These are phyloP conservation scores for Rhytidhysteron rufulum DNA, from an alignment of 2,329 filamentous ascomycete genomes.

Conservation along the genomic window DNA sequence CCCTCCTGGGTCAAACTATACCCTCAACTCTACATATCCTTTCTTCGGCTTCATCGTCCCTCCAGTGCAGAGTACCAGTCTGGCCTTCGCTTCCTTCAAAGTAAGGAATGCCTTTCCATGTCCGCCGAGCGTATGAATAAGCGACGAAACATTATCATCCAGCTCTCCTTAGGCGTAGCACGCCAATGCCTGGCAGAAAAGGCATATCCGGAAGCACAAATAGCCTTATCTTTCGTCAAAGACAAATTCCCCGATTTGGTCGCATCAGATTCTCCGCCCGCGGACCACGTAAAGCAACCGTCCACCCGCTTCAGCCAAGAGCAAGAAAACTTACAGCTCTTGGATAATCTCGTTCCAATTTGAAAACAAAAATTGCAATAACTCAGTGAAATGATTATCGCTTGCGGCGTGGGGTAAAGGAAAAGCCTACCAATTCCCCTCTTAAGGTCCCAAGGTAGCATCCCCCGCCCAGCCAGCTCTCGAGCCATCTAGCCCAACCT, in stretches of 20 bases:
- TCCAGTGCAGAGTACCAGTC: slow-evolving; percentile 13
- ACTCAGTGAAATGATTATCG: too few species aligned
- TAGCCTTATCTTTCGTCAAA: slow-evolving; percentile 25
- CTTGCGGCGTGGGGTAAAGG: too few species aligned
- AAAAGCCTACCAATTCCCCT: too few species aligned
- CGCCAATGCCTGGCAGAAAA: slow-evolving; percentile 26
- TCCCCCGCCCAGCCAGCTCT: too few species aligned
- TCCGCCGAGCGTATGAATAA: slow-evolving; percentile 4
- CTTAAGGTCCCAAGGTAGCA: too few species aligned
- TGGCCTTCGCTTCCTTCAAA: slow-evolving; percentile 21
- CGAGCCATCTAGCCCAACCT: too few species aligned
- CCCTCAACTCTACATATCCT: too few species aligned
- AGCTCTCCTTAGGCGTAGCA: slow-evolving; percentile 27
- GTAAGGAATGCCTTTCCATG: slow-evolving; percentile 12
- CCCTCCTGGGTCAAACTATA: too few species aligned
- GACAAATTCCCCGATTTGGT: slow-evolving; percentile 20
- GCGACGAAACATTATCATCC: slow-evolving; percentile 20
- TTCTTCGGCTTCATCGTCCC: slow-evolving; percentile 30
- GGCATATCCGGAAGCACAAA: slow-evolving; percentile 23
- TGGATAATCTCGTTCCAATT: slow-evolving; percentile 11
- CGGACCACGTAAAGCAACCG: background rate
- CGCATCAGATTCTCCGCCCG: slow-evolving; percentile 20
- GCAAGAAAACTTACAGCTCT: slow-evolving; percentile 19
- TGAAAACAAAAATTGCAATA: too few species aligned
- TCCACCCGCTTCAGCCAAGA: slow-evolving; percentile 6